Evolutionary conservation across 2,329 filamentous ascomycete species (phyloP).

Genomic region (Fusarium temperatum): DNA sequence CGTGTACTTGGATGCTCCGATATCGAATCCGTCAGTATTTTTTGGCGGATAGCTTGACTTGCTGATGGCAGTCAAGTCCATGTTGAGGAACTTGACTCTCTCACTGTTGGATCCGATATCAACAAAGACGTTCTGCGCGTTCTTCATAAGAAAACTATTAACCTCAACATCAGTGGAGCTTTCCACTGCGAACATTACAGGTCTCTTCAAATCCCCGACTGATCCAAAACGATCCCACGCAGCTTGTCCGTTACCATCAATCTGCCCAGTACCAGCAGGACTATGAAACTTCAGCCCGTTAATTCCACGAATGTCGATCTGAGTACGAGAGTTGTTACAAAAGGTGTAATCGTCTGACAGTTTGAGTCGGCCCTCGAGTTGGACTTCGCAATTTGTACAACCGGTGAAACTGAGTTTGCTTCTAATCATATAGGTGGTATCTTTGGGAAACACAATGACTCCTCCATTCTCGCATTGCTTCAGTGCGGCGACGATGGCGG

Average conservation of each 20-base stretch:
- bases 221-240: background rate
- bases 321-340: background rate
- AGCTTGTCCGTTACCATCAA: background rate
- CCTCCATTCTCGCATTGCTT: background rate
- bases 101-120: background rate
- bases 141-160: background rate
- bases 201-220: background rate
- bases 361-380: background rate
- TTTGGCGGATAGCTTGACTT: background rate
- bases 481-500: background rate
- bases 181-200: background rate
- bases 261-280: background rate
- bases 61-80: background rate
- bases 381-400: background rate
- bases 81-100: background rate
- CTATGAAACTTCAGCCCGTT: background rate
- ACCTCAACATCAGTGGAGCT: background rate
- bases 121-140: background rate
- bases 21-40: background rate
- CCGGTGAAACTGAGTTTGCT: background rate
- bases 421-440: background rate
- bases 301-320: background rate
- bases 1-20: background rate
- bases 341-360: background rate
- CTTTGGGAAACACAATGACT: background rate